phyloP scores from a whole-genome alignment of 2,329 filamentous ascomycete species.

The Leptographium lundbergii region DNA sequence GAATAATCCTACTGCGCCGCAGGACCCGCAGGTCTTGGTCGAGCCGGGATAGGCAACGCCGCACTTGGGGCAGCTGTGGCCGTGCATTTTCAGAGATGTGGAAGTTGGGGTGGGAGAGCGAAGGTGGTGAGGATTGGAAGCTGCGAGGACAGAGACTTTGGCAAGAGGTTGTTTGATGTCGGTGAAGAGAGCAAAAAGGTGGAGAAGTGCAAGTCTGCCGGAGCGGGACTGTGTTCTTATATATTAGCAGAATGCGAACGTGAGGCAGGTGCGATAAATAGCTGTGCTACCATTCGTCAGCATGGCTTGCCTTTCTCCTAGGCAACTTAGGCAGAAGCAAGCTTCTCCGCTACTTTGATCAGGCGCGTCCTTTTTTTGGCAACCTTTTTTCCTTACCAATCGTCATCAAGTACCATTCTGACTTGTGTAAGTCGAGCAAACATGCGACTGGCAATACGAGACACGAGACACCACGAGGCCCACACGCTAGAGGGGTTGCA shows the following conservation, averaged over 20 bases:
- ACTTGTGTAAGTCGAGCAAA: not conserved
- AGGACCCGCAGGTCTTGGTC: constrained; percentile 41
- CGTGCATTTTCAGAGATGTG: constrained; percentile 24
- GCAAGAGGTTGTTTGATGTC: not conserved
- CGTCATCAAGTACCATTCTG: not conserved
- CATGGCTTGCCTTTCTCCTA: too few species aligned
- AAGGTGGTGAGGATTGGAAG: not conserved
- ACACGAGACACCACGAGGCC: too few species aligned
- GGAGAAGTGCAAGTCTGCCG: not conserved
- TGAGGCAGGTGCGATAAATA: too few species aligned
- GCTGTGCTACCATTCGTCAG: too few species aligned
- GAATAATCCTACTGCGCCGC: constrained; percentile 39
- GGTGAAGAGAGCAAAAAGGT: not conserved
- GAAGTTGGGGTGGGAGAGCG: too few species aligned
- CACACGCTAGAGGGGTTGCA: too few species aligned
- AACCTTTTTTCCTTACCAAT: not conserved
- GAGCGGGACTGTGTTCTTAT: not conserved
- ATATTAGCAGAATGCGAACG: not conserved
- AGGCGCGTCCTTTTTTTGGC: not conserved
- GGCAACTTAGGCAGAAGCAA: not conserved
- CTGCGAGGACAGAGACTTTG: not conserved
- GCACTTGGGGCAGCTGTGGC: constrained; percentile 43
- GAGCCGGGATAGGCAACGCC: constrained; percentile 29
- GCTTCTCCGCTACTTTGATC: not conserved
- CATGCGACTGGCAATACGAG: not conserved